These are phyloP conservation scores for Tetragonia tetragonoides DNA, from an alignment of 148 eudicot genomes.

Conservation along the genomic window DNA sequence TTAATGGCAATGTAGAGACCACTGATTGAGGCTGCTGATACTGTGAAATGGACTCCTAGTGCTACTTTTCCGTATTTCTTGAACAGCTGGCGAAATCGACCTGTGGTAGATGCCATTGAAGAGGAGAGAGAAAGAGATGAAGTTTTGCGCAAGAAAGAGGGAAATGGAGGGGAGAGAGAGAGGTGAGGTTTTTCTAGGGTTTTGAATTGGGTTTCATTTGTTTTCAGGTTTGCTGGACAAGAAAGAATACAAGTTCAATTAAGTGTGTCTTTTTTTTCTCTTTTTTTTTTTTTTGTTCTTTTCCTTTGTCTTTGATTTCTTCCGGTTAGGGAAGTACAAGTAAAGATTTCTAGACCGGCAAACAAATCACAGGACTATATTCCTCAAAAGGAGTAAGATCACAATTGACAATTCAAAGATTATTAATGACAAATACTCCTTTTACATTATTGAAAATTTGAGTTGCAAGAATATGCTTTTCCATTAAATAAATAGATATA, in stretches of 20 bases:
- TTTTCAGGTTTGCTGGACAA: constrained; percentile 13
- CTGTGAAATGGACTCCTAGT: constrained; percentile 65
- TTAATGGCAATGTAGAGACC: constrained; percentile 72
- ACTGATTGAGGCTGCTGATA: constrained; percentile 65
- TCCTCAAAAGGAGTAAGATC: too few relatives aligned
- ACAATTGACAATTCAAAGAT: too few relatives aligned
- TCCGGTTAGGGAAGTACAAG: too few relatives aligned
- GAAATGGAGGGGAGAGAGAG: neutral
- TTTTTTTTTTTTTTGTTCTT: neutral
- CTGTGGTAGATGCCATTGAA: constrained; percentile 44
- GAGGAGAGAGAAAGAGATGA: constrained; percentile 1
- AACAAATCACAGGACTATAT: too few relatives aligned
- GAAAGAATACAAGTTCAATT: neutral
- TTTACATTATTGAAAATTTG: too few relatives aligned
- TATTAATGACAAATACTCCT: too few relatives aligned
- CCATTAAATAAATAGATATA: too few relatives aligned
- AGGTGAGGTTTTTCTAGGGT: constrained; percentile 27
- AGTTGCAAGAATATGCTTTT: too few relatives aligned
- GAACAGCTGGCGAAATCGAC: constrained; percentile 52
- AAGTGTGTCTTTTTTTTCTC: neutral
- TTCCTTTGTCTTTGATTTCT: too few relatives aligned
- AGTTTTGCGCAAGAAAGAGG: neutral
- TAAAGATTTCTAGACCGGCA: too few relatives aligned
- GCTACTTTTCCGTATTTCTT: constrained; percentile 84
- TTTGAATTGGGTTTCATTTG: constrained; percentile 6